A percentile compares a stretch with the other conserved stretches of the same genome.
phyloP scores from a whole-genome alignment of 495 filamentous ascomycete species.

The Penicillium paradoxum region DNA sequence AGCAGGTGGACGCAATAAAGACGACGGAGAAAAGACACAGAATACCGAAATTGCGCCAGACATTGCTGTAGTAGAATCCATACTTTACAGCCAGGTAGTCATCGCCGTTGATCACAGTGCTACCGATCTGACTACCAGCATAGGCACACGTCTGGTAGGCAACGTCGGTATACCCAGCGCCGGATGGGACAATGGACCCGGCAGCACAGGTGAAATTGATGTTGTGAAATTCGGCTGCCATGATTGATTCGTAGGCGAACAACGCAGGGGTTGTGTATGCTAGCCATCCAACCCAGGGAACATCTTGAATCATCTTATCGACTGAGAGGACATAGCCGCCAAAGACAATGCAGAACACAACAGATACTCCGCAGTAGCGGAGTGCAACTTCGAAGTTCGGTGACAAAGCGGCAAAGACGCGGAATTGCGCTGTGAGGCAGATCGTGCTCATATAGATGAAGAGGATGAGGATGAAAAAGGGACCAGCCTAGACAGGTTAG shows the following conservation, averaged over 20 bases:
- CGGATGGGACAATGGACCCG: constrained; percentile 53
- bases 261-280: constrained; percentile 59
- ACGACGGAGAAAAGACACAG: constrained; percentile 56
- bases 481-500: constrained; percentile 18
- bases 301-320: constrained; percentile 33
- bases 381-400: constrained; percentile 38
- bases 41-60: constrained; percentile 65
- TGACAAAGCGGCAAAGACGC: constrained; percentile 40
- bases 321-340: constrained; percentile 36
- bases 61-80: constrained; percentile 48
- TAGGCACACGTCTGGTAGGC: constrained; percentile 58
- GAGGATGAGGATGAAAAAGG: constrained; percentile 57
- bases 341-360: constrained; percentile 33
- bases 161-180: constrained; percentile 45
- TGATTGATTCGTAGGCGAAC: constrained; percentile 62
- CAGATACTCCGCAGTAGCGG: constrained; percentile 32
- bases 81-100: constrained; percentile 50
- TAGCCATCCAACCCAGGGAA: constrained; percentile 39
- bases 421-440: constrained; percentile 47
- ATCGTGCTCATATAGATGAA: constrained; percentile 48
- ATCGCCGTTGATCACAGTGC: constrained; percentile 45
- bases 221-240: constrained; percentile 53
- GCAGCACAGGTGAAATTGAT: constrained; percentile 43
- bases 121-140: constrained; percentile 45
- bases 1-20: constrained; percentile 48